phyloP scores from a whole-genome alignment of 2,329 filamentous ascomycete genomes.

The Dothideomycetes sp. region DNA sequence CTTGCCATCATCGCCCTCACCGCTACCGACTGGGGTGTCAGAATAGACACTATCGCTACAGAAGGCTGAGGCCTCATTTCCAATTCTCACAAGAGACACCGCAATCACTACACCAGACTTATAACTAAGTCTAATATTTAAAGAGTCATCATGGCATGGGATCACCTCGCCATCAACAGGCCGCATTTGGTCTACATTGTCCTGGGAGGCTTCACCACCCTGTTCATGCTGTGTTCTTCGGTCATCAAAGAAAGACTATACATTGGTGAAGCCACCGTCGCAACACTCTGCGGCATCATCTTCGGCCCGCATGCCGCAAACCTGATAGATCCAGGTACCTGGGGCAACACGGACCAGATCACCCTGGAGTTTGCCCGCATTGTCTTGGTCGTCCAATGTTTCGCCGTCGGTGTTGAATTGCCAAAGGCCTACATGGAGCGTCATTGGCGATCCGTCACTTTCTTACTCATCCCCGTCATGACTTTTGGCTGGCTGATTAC shows the following conservation, averaged over 20 bases:
- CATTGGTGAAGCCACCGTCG: constrained; percentile 95
- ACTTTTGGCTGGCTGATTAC: constrained; percentile 90
- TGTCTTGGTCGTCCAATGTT: constrained; percentile 84
- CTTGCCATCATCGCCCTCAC: background rate
- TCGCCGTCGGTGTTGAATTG: constrained; percentile 82
- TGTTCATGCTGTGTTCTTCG: constrained; percentile 97
- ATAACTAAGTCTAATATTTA: too few species aligned
- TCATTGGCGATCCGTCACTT: constrained; percentile 86
- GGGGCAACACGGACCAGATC: constrained; percentile 77
- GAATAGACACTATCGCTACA: constrained; percentile 2
- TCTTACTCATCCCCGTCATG: constrained; percentile 91
- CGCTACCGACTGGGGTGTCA: too few species aligned
- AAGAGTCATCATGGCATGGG: constrained; percentile 69
- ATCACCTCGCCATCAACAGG: constrained; percentile 75
- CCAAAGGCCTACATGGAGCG: constrained; percentile 94
- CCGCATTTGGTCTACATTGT: constrained; percentile 98
- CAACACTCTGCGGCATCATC: constrained; percentile 76
- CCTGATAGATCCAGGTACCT: constrained; percentile 62
- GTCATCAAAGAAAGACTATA: constrained; percentile 98
- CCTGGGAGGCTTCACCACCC: constrained; percentile 87
- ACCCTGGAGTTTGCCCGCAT: constrained; percentile 84
- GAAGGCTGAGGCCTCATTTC: too few species aligned
- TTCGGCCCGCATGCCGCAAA: constrained; percentile 78
- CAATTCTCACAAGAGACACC: too few species aligned
- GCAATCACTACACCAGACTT: too few species aligned